Evolutionary conservation across 441 rosid species (phyloP).

Genomic region (Isatis lusitanica): DNA sequence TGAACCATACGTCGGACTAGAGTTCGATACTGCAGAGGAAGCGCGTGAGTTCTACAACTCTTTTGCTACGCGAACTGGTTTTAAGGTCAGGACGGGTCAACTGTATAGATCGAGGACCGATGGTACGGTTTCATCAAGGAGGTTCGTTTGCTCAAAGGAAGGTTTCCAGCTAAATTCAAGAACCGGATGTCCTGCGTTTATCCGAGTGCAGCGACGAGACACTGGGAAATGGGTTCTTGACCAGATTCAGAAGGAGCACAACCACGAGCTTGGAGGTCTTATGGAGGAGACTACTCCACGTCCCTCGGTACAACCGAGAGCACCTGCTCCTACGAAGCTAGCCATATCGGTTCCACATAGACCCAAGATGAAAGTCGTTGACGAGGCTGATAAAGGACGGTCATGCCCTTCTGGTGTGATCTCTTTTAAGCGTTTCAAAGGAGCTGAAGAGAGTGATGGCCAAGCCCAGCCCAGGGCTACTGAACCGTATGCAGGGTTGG

Average conservation of each 20-base stretch:
- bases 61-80: conserved; percentile 59
- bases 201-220: conserved; percentile 64
- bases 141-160: conserved; percentile 80
- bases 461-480: conserved; percentile 24
- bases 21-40: conserved; percentile 73
- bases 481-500: conserved; percentile 64
- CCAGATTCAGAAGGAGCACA: conserved; percentile 79
- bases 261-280: conserved; percentile 64
- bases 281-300: conserved; percentile 29
- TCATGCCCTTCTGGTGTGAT: conserved; percentile 56
- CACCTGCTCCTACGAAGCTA: conserved; percentile 43
- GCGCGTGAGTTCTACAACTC: conserved; percentile 59
- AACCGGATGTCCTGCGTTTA: conserved; percentile 78
- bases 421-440: conserved; percentile 56
- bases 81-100: conserved; percentile 76
- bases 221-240: conserved; percentile 87
- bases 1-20: conserved; percentile 67
- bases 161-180: conserved; percentile 81
- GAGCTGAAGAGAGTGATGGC: conserved; percentile 43
- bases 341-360: conserved; percentile 44
- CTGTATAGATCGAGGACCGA: conserved; percentile 77
- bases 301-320: conserved; percentile 31
- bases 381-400: conserved; percentile 46
- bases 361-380: conserved; percentile 51
- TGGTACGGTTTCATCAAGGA: conserved; percentile 79